Percentiles rank a stretch among this genome's conserved stretches.
Evolutionary conservation across 257 asterid species (phyloP).

Genomic region (Henckelia pumila): DNA sequence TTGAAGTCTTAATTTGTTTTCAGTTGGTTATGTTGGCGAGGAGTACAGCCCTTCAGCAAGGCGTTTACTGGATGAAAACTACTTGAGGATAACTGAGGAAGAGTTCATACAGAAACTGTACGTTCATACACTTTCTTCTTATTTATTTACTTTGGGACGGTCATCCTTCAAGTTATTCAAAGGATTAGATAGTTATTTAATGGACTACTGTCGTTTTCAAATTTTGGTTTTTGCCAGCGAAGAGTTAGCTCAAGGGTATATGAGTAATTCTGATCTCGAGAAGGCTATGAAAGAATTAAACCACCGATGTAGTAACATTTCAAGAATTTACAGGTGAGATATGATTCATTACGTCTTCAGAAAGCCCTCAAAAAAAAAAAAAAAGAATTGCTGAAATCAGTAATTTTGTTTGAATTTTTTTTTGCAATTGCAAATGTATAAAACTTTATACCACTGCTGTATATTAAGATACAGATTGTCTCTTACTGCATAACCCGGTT

Average conservation of each 20-base stretch:
- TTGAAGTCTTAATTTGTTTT: neutral
- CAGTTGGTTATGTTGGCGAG: conserved; percentile 35
- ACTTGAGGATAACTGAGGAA: conserved; percentile 40
- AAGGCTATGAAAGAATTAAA: conserved; percentile 64
- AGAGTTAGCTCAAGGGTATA: conserved; percentile 77
- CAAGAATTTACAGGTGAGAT: conserved; percentile 82
- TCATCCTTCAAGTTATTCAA: neutral
- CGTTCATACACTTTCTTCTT: conserved; percentile 11
- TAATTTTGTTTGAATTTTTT: no score
- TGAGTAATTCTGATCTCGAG: conserved; percentile 86
- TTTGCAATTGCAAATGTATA: neutral
- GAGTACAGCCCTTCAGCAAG: conserved; percentile 45
- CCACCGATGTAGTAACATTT: conserved; percentile 61
- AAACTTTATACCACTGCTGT: neutral
- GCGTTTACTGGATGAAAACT: conserved; percentile 38
- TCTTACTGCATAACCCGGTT: neutral
- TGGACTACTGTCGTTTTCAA: neutral
- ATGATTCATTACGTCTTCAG: neutral
- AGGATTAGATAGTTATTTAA: neutral
- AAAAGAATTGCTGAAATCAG: neutral
- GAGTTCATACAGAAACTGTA: conserved; percentile 69
- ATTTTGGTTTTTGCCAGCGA: conserved; percentile 43
- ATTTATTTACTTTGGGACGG: conserved; percentile 9
- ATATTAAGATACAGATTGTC: conserved; percentile 3
- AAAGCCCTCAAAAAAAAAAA: conserved; percentile 12